These are phyloP conservation scores for Phialophora tarda DNA, from an alignment of 2,329 filamentous ascomycete species.

Conservation along the genomic window DNA sequence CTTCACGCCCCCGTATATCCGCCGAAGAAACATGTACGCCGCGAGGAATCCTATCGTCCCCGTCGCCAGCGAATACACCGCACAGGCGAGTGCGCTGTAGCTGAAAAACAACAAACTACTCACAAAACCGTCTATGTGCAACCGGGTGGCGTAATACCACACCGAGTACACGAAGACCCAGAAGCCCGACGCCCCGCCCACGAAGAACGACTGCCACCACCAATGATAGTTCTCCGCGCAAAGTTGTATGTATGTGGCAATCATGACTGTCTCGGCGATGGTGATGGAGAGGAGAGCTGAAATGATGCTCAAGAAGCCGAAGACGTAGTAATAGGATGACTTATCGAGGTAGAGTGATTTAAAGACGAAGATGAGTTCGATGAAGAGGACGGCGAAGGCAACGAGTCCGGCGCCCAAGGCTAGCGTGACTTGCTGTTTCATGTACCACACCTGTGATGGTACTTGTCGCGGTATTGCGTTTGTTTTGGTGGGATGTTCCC, in stretches of 20 bases:
- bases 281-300: conserved; percentile 74
- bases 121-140: conserved; percentile 80
- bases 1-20: conserved; percentile 63
- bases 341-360: conserved; percentile 90
- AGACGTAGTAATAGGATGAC: conserved; percentile 89
- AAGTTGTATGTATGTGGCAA: conserved; percentile 80
- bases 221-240: conserved; percentile 87
- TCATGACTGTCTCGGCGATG: conserved; percentile 81
- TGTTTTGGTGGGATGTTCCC: conserved; percentile 83
- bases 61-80: conserved; percentile 78
- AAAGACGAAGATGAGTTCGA: conserved; percentile 85
- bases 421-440: conserved; percentile 68
- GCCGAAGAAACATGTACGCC: conserved; percentile 80
- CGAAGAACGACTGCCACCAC: conserved; percentile 89
- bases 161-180: conserved; percentile 85
- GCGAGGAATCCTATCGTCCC: conserved; percentile 85
- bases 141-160: conserved; percentile 81
- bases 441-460: conserved; percentile 77
- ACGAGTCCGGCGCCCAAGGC: conserved; percentile 70
- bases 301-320: conserved; percentile 80
- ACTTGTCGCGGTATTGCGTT: conserved; percentile 73
- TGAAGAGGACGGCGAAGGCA: conserved; percentile 86
- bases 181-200: conserved; percentile 74
- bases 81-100: conserved; percentile 81
- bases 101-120: conserved; percentile 82